A percentile compares a stretch with the other conserved stretches of the same genome.
These are phyloP conservation scores for Inga leiocalycina DNA, from an alignment of 306 rosid species.

Conservation along the genomic window DNA sequence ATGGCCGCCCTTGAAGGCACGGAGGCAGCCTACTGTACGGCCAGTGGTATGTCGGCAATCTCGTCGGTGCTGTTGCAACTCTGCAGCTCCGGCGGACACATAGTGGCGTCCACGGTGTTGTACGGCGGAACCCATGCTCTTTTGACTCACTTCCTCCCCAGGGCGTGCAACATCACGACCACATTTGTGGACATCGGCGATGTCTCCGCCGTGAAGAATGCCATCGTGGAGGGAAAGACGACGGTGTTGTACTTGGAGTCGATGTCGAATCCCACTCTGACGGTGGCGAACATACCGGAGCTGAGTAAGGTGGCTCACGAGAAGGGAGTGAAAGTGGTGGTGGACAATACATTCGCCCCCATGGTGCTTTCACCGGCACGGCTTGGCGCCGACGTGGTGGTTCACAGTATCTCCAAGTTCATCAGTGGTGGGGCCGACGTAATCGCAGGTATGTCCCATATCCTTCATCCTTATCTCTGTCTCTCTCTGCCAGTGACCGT, in stretches of 20 bases:
- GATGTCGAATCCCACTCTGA: constrained; percentile 73
- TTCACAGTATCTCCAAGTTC: constrained; percentile 91
- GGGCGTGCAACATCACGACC: constrained; percentile 63
- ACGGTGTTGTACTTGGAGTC: constrained; percentile 75
- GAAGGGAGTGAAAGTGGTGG: constrained; percentile 80
- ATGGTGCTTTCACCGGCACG: constrained; percentile 81
- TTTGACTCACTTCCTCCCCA: constrained; percentile 65
- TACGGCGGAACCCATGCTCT: constrained; percentile 97
- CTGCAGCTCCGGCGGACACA: constrained; percentile 62
- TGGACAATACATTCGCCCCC: constrained; percentile 90
- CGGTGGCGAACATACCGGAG: constrained; percentile 77
- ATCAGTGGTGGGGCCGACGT: constrained; percentile 97
- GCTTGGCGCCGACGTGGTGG: constrained; percentile 90
- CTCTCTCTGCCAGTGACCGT: too few relatives aligned
- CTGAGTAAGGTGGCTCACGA: constrained; percentile 60
- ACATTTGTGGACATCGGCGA: constrained; percentile 67
- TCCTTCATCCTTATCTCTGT: neutral
- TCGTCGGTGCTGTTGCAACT: constrained; percentile 66
- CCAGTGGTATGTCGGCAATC: constrained; percentile 94
- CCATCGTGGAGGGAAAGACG: constrained; percentile 66
- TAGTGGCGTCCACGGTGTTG: constrained; percentile 63
- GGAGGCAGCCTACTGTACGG: constrained; percentile 94
- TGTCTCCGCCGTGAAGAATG: constrained; percentile 52
- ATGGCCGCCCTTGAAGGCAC: constrained; percentile 94
- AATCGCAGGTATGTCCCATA: constrained; percentile 66